Conservation (phyloP, 805 yeast genomes). For the Candida tallmaniae region DNA sequence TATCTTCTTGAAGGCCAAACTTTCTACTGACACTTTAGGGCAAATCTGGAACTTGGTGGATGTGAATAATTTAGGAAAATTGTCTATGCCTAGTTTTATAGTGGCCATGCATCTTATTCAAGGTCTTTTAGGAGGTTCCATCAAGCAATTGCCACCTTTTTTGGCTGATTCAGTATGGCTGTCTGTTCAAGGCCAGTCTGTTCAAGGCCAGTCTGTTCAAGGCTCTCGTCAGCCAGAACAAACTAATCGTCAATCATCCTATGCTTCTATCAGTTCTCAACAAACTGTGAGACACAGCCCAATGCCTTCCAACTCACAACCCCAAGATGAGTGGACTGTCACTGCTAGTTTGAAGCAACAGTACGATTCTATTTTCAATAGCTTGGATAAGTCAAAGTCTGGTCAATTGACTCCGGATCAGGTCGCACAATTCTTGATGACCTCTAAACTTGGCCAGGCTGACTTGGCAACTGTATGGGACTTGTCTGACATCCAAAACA, state of each 20-base stretch:
- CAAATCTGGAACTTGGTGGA: constrained; percentile 90
- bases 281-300: constrained; percentile 31
- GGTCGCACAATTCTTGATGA: constrained; percentile 83
- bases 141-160: constrained; percentile 51
- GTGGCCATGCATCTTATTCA: constrained; percentile 96
- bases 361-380: constrained; percentile 74
- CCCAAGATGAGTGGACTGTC: constrained; percentile 58
- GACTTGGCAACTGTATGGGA: constrained; percentile 92
- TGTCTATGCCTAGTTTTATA: constrained; percentile 71
- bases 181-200: constrained; percentile 18
- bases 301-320: constrained; percentile 4
- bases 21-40: constrained; percentile 74
- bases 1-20: constrained; percentile 83
- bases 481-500: constrained; percentile 81
- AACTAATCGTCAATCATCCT: constrained; percentile 19
- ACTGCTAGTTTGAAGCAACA: constrained; percentile 67
- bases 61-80: constrained; percentile 64
- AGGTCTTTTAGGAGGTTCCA: constrained; percentile 60
- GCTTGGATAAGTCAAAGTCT: constrained; percentile 59
- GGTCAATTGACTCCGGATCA: constrained; percentile 72
- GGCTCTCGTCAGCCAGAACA: constrained; percentile 1
- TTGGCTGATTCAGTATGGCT: constrained; percentile 39
- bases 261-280: constrained; percentile 29
- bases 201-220: neutral
- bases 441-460: constrained; percentile 82